Evolutionary conservation across 208 protist genomes (phyloP).

Genomic region (Crithidia sp.): DNA sequence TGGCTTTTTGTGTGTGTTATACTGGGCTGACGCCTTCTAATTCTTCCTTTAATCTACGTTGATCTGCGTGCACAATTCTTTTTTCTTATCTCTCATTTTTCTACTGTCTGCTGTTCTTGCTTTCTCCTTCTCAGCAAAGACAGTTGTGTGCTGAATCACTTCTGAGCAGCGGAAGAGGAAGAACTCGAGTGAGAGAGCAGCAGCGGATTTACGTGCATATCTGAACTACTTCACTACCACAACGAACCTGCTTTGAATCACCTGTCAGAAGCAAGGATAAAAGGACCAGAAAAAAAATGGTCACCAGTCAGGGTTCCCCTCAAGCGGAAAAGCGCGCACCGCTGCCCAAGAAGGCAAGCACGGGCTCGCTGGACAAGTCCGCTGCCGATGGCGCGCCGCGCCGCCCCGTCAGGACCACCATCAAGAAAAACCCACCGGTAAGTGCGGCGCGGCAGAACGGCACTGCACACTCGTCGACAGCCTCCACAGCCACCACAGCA

Average conservation of each 20-base stretch:
- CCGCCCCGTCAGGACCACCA: background rate
- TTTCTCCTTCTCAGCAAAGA: too few relatives aligned
- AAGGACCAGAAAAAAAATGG: too few relatives aligned
- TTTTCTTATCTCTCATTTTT: background rate
- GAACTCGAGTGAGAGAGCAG: too few relatives aligned
- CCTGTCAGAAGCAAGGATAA: too few relatives aligned
- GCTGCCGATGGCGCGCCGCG: background rate
- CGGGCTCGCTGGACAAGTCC: background rate
- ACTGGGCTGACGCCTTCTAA: background rate
- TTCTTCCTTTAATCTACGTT: background rate
- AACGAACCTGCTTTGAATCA: too few relatives aligned
- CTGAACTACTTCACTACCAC: too few relatives aligned
- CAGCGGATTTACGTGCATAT: too few relatives aligned
- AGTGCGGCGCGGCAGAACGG: background rate
- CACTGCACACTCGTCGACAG: background rate
- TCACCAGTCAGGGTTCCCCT: too few relatives aligned
- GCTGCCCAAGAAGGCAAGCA: background rate
- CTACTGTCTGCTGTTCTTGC: too few relatives aligned
- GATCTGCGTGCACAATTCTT: background rate
- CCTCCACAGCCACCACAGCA: background rate
- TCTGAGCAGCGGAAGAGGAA: too few relatives aligned
- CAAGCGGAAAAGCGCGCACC: too few relatives aligned
- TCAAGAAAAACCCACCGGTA: constrained; percentile 3
- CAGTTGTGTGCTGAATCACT: too few relatives aligned
- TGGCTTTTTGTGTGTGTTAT: background rate